phyloP scores from a whole-genome alignment of 73 alveolate genomes.

The Tetrahymena malaccensis region DNA sequence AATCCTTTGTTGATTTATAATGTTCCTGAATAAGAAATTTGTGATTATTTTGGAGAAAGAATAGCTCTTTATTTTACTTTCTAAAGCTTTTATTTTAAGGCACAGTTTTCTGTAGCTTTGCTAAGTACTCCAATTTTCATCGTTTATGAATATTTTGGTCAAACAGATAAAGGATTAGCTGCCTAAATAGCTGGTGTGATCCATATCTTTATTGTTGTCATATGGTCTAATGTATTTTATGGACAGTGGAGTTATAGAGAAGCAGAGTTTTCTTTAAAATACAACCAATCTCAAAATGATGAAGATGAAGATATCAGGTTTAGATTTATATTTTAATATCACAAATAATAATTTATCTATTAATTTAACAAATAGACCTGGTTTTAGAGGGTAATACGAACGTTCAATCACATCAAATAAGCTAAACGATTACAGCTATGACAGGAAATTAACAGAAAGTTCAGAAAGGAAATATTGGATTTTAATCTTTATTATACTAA shows the following conservation, averaged over 20 bases:
- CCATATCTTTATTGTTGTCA: not conserved
- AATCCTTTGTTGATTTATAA: not conserved
- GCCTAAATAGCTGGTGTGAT: not conserved
- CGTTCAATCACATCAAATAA: not conserved
- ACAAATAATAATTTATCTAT: not conserved
- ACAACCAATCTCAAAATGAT: not conserved
- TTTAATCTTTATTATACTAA: not conserved
- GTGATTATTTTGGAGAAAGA: constrained; percentile 77
- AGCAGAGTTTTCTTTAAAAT: not conserved
- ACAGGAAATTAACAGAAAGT: not conserved
- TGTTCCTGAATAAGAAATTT: constrained; percentile 31
- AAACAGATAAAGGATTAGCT: not conserved
- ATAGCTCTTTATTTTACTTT: constrained; percentile 67
- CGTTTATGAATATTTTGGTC: not conserved
- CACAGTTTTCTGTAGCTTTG: not conserved
- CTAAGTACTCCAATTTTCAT: not conserved
- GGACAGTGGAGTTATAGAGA: not conserved
- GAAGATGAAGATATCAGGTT: not conserved
- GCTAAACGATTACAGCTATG: not conserved
- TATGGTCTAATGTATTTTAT: not conserved
- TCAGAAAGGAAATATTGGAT: not conserved
- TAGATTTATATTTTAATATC: not conserved
- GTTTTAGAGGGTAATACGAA: not conserved
- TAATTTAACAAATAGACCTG: not conserved
- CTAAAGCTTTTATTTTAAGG: not conserved